Evolutionary conservation across 192 early-diverging fungal genomes (phyloP), one percentile per base, ranked within the genome.

Genomic region (Coemansia sp.): DNA sequence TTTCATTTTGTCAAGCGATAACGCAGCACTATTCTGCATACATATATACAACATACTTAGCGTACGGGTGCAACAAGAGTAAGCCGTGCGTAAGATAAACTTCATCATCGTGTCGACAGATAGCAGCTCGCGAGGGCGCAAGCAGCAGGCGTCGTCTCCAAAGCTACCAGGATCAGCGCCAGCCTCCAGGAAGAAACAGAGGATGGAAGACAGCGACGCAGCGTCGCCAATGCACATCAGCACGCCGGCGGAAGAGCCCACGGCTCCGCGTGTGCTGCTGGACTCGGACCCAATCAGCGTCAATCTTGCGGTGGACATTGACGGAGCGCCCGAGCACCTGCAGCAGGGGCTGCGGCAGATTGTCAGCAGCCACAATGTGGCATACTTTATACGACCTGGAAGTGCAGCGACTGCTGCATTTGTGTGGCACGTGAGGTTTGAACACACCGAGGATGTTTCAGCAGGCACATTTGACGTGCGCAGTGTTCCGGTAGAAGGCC

Each of bases 211-310:
- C 31, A 48, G 30, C 24, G 30, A 58, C 5, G 28, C 50, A 0
- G 50, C 60, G 2, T 77, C 73, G 50, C 73, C 73, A 7, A 77
- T 77, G 73, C 59, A 69, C 25, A 69, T 70, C 11, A 54, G 58
- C 46, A 77, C 73, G 30, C 73, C 73, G 16, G 18, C 50, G 25
- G 45, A 51, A 6, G 54, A 27, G n/a, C 19, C 54, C 3, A 8
- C 50, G 27, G 19, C 29, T 12, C 65, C 56, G 33, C 62, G 73
- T 12, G 45, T 28, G 27, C 40, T 76, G 46, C 44, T 51, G 23
- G 73, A 76, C 8, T 60, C 75, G 23, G 73, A 76, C 8, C 64
- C 75, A 1, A 64, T 78, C 2, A 35, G 54, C 22, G 57, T 80
- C 28, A 47, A 50, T n/a, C 31, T 80, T 11, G 55, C 44, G 4